Base-by-base conservation (phyloP, 305 asterid species). In the Fraxinus floribunda region DNA sequence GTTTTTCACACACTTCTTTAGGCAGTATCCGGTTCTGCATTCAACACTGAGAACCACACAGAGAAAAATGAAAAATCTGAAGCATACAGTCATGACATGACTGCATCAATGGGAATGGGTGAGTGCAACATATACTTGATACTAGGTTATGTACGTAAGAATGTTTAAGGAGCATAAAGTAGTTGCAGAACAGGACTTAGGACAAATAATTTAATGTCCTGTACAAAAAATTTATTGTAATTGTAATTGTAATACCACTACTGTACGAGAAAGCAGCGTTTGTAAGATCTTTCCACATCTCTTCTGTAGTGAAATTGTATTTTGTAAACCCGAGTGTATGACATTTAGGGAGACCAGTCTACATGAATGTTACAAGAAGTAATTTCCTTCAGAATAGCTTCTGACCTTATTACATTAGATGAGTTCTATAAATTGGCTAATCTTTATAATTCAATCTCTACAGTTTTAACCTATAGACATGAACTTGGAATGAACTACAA, bases 51-150 rank as follows among this genome's bases (percentile, higher is more conserved):
- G 75, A 91, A 79, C 77, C 89, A 88, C 77, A 88, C 81, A 1
- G 68, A 90, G 71, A 77, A 92, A 85, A 64, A 62, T 78, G 92
- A 79, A 78, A 95, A 90, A 88, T 96, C 99, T 4, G 95, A 91
- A 18, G 90, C 91, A 36, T 96, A 96, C 86, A 96, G 97, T 86
- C 90, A 93, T n/a, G 91, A 90, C 81, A 96, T 96, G 99, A 96
- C 99, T 80, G 92, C 92, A 86, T 95, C 98, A 80, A 94, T 96
- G 99, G 99, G 99, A 32, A 97, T 98, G 83, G 99, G 99, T 96
- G 83, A 55, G 85, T 85, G 78, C 76, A 39, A 4, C 81, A 82
- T 81, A 83, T 84, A 77, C 55, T 9, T 26, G 32, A 46, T 70
- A 70, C 79, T 46, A 29, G 32, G 24, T 74, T n/a, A 18, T 74